Conservation (phyloP, 352 stramenopile species). For the Lagenidium sp. region DNA sequence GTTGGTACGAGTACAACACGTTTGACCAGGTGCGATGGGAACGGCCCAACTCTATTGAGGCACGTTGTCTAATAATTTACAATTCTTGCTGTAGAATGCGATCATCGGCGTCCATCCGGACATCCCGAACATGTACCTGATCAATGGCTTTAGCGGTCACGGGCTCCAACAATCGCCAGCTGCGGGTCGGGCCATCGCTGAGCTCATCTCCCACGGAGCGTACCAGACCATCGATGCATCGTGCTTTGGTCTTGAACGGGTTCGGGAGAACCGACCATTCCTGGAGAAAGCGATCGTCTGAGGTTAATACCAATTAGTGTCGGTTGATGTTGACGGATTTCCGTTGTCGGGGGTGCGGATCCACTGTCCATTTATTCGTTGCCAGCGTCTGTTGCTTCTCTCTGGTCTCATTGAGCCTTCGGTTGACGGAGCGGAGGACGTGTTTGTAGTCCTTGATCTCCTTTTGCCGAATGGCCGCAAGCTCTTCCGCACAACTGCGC, state of each 20-base stretch:
- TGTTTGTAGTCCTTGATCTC: constrained; percentile 55
- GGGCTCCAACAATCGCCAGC: constrained; percentile 75
- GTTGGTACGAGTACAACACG: constrained; percentile 86
- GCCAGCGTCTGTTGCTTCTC: constrained; percentile 11
- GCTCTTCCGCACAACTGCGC: constrained; percentile 40
- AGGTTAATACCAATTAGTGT: too few species aligned
- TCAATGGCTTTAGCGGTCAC: constrained; percentile 82
- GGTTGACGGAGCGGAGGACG: constrained; percentile 52
- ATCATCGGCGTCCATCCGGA: constrained; percentile 77
- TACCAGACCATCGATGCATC: constrained; percentile 73
- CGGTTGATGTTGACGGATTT: background rate
- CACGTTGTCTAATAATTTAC: too few species aligned
- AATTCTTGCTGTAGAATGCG: constrained; percentile 53
- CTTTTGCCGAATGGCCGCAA: constrained; percentile 33
- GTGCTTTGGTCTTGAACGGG: constrained; percentile 58
- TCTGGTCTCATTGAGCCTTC: constrained; percentile 41
- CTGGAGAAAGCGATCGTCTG: constrained; percentile 72
- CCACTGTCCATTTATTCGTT: background rate
- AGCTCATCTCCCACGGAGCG: constrained; percentile 58
- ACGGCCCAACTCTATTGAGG: too few species aligned
- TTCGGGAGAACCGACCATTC: constrained; percentile 62
- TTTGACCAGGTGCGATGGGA: constrained; percentile 53
- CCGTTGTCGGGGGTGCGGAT: background rate
- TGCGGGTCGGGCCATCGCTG: constrained; percentile 59
- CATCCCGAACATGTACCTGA: constrained; percentile 71